phyloP scores from a whole-genome alignment of 2,329 filamentous ascomycete genomes.

The Fusarium acutatum region DNA sequence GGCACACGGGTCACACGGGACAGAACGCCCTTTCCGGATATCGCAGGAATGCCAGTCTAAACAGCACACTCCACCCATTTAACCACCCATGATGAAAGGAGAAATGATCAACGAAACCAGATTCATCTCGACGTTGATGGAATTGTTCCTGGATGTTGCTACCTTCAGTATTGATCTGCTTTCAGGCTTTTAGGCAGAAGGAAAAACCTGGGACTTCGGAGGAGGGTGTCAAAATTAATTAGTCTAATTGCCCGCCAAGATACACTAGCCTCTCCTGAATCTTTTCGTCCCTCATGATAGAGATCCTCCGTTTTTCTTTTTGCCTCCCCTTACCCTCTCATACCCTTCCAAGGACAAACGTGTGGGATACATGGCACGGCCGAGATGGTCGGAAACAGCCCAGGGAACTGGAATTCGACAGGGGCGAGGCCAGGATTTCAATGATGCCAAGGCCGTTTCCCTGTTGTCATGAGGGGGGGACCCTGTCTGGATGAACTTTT shows the following conservation, averaged over 20 bases:
- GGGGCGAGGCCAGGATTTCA: not conserved
- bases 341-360: not conserved
- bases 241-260: not conserved
- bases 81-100: not conserved
- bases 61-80: not conserved
- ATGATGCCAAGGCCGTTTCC: not conserved
- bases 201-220: not conserved
- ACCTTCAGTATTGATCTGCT: not conserved
- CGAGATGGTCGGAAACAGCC: not conserved
- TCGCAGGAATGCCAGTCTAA: not conserved
- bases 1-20: not conserved
- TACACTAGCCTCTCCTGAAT: not conserved
- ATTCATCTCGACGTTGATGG: not conserved
- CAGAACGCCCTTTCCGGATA: not conserved
- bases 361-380: not conserved
- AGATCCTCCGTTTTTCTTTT: not conserved
- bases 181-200: not conserved
- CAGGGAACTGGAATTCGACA: not conserved
- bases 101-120: not conserved
- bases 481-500: not conserved
- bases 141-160: constrained; percentile 2
- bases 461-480: not conserved
- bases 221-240: not conserved
- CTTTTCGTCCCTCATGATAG: not conserved
- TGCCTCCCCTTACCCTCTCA: not conserved